Conservation (phyloP, 1,284 basidiomycete genomes). For the Phellinidium pouzarii region DNA sequence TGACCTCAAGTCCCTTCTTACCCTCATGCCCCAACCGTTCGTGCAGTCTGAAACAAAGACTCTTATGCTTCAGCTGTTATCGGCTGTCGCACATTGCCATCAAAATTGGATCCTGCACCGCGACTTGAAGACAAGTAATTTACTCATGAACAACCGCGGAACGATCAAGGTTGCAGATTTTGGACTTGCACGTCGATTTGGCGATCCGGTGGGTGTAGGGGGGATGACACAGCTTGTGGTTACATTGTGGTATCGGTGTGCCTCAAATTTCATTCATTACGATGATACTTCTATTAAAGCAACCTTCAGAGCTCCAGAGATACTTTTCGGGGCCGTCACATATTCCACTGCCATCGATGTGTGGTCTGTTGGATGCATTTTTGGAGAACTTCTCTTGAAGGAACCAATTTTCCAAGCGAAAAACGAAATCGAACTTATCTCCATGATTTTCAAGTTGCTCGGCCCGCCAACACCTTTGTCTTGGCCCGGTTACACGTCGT, state of each 20-base stretch:
- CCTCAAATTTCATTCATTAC: slow-evolving; percentile 20
- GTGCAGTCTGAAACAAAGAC: slow-evolving; percentile 98
- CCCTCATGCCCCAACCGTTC: slow-evolving; percentile 91
- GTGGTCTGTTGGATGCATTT: slow-evolving; percentile 99
- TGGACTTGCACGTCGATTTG: slow-evolving; percentile 90
- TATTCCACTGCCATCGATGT: slow-evolving; percentile 97
- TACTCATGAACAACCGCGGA: slow-evolving; percentile 98
- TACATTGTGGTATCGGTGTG: slow-evolving; percentile 96
- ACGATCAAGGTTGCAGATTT: slow-evolving; percentile 99
- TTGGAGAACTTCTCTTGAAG: slow-evolving; percentile 90
- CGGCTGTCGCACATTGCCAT: slow-evolving; percentile 89
- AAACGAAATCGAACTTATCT: slow-evolving; percentile 88
- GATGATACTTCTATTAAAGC: slow-evolving; percentile 19
- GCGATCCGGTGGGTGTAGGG: slow-evolving; percentile 87
- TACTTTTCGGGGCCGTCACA: slow-evolving; percentile 85
- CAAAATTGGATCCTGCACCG: slow-evolving; percentile 96
- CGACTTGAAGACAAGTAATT: slow-evolving; percentile 95
- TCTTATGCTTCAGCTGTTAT: slow-evolving; percentile 88
- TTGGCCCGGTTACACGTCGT: slow-evolving; percentile 79
- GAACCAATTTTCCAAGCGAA: slow-evolving; percentile 96
- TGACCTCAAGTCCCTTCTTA: slow-evolving; percentile 93
- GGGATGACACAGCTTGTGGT: slow-evolving; percentile 97
- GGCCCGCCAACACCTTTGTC: slow-evolving; percentile 80
- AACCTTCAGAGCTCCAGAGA: slow-evolving; percentile 84
- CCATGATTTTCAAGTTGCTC: slow-evolving; percentile 89